Base-by-base conservation (phyloP, 139 green algal species). In the Auxenochlorella pyrenoidosa region DNA sequence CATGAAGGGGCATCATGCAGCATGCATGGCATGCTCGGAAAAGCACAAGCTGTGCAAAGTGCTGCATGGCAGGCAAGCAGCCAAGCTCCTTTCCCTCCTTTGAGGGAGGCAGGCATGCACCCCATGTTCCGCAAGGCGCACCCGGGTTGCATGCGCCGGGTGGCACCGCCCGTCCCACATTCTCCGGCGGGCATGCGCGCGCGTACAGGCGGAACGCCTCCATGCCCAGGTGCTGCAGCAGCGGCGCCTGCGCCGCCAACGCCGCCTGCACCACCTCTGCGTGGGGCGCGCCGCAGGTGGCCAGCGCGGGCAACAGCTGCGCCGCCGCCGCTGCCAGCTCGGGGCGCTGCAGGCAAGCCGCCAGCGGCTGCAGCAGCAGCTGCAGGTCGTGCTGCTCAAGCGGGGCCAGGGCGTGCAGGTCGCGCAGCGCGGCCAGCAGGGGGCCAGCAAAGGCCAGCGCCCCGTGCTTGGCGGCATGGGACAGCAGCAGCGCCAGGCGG, bases 141-240 rank as follows among this genome's bases (percentile, higher is more conserved):
- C 72, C 79, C 21, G 71, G 51, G 79, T 89, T 43, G 30, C 41
- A 41, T 12, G 54, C 10, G 41, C 15, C 6, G 18, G 72, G 51
- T 1, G 85, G 85, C 36, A 89, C 22, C 0, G 85, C 85, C 0
- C 21, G n/a, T 15, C 38, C 40, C 44, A 89, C 72, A 19, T 47
- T 30, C 16, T 85, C 36, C 0, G 34, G 34, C 3, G 34, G 44
- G 66, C 85, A 79, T 24, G 32, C 60, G 13, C 43, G 47, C 8
- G 75, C 85, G 19, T 89, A 89, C 22, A 51, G 15, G 54, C 36
- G 19, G 38, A 86, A 85, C 26, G 85, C 85, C 38, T 89, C 85
- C 72, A 82, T 41, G 30, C 75, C 85, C 70, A 65, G 38, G 51
- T 84, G 76, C 44, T 78, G 54, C 79, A 65, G 18, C 65, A 82